These are phyloP conservation scores for Boeremia lycopersici DNA, from an alignment of 2,329 filamentous ascomycete genomes.

Conservation along the genomic window DNA sequence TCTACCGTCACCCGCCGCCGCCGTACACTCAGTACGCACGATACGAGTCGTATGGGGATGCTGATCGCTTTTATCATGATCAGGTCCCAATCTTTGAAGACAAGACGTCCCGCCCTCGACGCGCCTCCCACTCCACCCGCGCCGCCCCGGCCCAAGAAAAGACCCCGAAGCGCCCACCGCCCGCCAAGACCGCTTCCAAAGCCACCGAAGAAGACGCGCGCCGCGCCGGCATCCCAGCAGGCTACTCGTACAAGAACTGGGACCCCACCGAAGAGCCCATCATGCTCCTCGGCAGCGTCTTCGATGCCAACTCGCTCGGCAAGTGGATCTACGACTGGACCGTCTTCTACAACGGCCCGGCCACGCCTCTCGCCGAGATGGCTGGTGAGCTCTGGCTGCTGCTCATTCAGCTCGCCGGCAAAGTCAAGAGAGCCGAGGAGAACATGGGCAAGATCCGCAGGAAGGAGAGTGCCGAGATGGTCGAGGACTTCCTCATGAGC, in stretches of 20 bases:
- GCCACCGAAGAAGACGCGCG: slow-evolving; percentile 70
- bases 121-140: slow-evolving; percentile 59
- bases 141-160: slow-evolving; percentile 39
- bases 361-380: slow-evolving; percentile 84
- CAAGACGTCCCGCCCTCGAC: slow-evolving; percentile 56
- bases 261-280: slow-evolving; percentile 94
- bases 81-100: slow-evolving; percentile 56
- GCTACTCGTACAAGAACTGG: slow-evolving; percentile 98
- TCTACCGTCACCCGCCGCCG: slow-evolving; percentile 55
- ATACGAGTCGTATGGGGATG: slow-evolving; percentile 61
- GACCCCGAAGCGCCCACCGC: slow-evolving; percentile 45
- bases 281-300: slow-evolving; percentile 90
- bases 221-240: slow-evolving; percentile 74
- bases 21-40: slow-evolving; percentile 57
- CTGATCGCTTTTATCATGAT: slow-evolving; percentile 59
- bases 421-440: slow-evolving; percentile 90
- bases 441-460: slow-evolving; percentile 73
- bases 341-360: slow-evolving; percentile 82
- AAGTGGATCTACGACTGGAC: slow-evolving; percentile 99
- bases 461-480: slow-evolving; percentile 75
- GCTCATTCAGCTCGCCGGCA: slow-evolving; percentile 90
- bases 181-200: slow-evolving; percentile 47
- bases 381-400: slow-evolving; percentile 95
- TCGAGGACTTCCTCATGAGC: slow-evolving; percentile 88
- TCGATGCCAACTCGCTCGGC: slow-evolving; percentile 94